A percentile compares a stretch with the other conserved stretches of the same genome.
Conservation (phyloP, 2,329 filamentous ascomycete species). For the Cadophora luteo-olivacea region DNA sequence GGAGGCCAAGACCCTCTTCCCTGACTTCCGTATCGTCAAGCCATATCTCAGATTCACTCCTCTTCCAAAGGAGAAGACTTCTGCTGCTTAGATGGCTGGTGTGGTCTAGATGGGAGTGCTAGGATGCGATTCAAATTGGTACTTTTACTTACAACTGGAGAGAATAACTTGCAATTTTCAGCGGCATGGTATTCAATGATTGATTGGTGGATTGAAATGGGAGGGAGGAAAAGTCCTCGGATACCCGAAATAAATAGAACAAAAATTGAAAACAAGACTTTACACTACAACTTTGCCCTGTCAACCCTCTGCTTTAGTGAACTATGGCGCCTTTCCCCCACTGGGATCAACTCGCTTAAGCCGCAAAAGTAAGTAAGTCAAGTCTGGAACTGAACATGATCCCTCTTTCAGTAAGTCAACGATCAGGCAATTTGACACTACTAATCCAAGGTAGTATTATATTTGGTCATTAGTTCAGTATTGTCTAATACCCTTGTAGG, state of each 20-base stretch:
- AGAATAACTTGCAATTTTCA: slow-evolving; percentile 14
- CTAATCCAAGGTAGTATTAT: no score
- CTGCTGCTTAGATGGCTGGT: slow-evolving; percentile 37
- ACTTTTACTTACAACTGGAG: slow-evolving; percentile 1
- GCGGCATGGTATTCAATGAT: slow-evolving; percentile 18
- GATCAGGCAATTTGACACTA: no score
- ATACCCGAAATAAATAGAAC: slow-evolving; percentile 11
- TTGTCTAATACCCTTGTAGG: no score
- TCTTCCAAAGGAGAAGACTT: slow-evolving; percentile 60
- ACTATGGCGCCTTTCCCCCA: no score
- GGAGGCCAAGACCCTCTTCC: slow-evolving; percentile 88
- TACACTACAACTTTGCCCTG: not conserved
- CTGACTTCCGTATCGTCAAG: slow-evolving; percentile 73
- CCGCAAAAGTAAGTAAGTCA: no score
- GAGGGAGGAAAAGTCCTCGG: not conserved
- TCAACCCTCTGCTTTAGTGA: no score
- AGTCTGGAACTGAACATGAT: no score
- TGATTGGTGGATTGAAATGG: not conserved
- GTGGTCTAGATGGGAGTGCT: not conserved
- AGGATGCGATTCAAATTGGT: not conserved
- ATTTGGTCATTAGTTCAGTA: no score
- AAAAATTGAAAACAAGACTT: not conserved
- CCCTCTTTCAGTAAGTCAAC: no score
- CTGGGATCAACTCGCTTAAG: no score
- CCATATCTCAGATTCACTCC: slow-evolving; percentile 78